Evolutionary conservation across 495 filamentous ascomycete genomes (phyloP).

Genomic region (Cercophora scortea): DNA sequence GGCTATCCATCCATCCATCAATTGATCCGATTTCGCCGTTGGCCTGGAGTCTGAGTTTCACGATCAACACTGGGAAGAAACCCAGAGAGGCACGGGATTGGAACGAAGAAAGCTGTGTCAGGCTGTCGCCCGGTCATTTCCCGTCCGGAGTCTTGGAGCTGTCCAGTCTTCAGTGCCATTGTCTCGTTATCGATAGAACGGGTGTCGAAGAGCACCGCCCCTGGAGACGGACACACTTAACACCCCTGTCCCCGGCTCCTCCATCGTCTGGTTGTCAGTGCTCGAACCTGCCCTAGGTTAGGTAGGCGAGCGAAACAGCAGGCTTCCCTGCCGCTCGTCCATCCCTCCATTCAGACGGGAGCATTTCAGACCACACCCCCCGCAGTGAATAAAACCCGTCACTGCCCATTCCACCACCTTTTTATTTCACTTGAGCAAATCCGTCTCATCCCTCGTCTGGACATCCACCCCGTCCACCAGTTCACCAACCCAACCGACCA

Average conservation of each 20-base stretch:
- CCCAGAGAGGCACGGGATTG: background rate
- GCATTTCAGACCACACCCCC: slow-evolving; percentile 17
- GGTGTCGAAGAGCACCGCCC: background rate
- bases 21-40: too few relatives aligned
- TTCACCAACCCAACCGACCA: slow-evolving; percentile 2
- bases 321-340: slow-evolving; percentile 16
- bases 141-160: background rate
- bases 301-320: slow-evolving; percentile 10
- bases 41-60: too few relatives aligned
- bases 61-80: too few relatives aligned
- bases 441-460: slow-evolving; percentile 12
- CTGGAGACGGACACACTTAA: slow-evolving; percentile 1
- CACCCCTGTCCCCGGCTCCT: slow-evolving; percentile 8
- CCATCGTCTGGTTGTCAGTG: slow-evolving; percentile 5
- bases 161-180: slow-evolving; percentile 1
- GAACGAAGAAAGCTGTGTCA: slow-evolving; percentile 8
- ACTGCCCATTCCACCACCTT: slow-evolving; percentile 23
- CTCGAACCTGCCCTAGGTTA: background rate
- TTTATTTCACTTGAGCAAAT: slow-evolving; percentile 17
- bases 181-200: slow-evolving; percentile 8
- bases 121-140: slow-evolving; percentile 17
- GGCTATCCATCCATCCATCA: too few relatives aligned
- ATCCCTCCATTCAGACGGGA: slow-evolving; percentile 17
- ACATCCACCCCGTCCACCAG: slow-evolving; percentile 12
- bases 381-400: slow-evolving; percentile 31